Base-by-base conservation (phyloP, 2,329 filamentous ascomycete genomes). In the Phoma sp. region DNA sequence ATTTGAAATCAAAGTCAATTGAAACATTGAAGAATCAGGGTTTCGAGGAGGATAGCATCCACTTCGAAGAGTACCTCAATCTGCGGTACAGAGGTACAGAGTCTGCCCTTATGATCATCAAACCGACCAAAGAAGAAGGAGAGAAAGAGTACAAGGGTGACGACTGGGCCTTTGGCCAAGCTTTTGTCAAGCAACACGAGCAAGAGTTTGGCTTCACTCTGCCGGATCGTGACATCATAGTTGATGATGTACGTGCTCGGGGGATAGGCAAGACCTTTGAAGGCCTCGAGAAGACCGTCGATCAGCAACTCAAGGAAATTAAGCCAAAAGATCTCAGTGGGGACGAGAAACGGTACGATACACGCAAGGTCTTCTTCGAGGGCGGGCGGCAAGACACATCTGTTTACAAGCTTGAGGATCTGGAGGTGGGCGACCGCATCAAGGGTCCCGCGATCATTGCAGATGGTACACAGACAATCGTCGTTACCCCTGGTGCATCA, bases 201-300 rank as follows among this genome's bases (percentile, higher is more conserved):
- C 92, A 95, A 69, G 93, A 97, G 69, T 97, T 97, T 69, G 92
- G 92, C 0, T 97, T 97, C 68, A 96, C 90, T 0, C 79, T 97
- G 2, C 86, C 86, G 23, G 90, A 96, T 55, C 83, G 92, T 50
- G 91, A 96, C 63, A 90, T 96, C 48, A 92, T 96, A 40, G 83
- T 97, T 7, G 93, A 96, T 59, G 93, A 96, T 71, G 89, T 96
- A 3, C 87, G 93, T 36, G 90, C 93, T 4, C 83, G 93, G 52
- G 91, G 91, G 11, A 96, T 96, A 58, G 93, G 91, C 41, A 96
- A 92, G 80, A 93, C 90, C 40, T 93, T 93, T 72, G 83, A 89
- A 47, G 88, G 89, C 40, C 79, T 88, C 27, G 89, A 91, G 56
- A 89, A 90, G 78, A 93, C 89, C 0, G 89, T 96, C 4, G 91